Evolutionary conservation across 2,329 filamentous ascomycete genomes (phyloP).

Genomic region (Biscogniauxia sp.): DNA sequence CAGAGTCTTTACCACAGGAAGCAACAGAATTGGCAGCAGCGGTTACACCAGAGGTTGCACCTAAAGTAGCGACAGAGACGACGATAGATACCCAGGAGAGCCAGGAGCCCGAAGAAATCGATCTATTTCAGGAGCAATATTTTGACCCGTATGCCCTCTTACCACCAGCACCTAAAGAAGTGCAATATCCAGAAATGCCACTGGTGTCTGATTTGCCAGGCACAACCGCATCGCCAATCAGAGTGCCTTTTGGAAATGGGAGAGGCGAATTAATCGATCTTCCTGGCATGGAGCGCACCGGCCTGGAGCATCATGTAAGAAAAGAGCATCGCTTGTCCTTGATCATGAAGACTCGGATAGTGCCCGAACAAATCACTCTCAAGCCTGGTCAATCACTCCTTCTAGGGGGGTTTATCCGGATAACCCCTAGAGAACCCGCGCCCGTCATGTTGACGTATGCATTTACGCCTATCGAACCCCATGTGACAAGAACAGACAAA

Average conservation of each 20-base stretch:
- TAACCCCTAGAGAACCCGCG: conserved; percentile 70
- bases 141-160: conserved; percentile 57
- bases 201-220: conserved; percentile 83
- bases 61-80: neutral
- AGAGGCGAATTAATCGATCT: conserved; percentile 91
- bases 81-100: neutral
- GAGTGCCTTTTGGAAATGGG: conserved; percentile 82
- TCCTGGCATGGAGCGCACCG: conserved; percentile 75
- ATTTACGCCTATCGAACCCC: conserved; percentile 75
- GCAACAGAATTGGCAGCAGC: neutral
- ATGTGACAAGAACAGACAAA: conserved; percentile 78
- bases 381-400: conserved; percentile 78
- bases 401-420: conserved; percentile 80
- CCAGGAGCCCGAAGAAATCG: conserved; percentile 27
- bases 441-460: conserved; percentile 75
- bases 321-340: conserved; percentile 64
- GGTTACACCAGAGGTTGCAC: conserved; percentile 3
- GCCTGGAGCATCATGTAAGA: conserved; percentile 68
- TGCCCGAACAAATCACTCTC: conserved; percentile 70
- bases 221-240: conserved; percentile 92
- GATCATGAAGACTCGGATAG: conserved; percentile 75
- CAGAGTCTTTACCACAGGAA: neutral
- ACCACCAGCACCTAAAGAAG: conserved; percentile 71
- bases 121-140: conserved; percentile 20
- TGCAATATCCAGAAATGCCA: conserved; percentile 78